Evolutionary conservation across 2,329 filamentous ascomycete genomes (phyloP).

Genomic region (Cordyceps tenuipes): DNA sequence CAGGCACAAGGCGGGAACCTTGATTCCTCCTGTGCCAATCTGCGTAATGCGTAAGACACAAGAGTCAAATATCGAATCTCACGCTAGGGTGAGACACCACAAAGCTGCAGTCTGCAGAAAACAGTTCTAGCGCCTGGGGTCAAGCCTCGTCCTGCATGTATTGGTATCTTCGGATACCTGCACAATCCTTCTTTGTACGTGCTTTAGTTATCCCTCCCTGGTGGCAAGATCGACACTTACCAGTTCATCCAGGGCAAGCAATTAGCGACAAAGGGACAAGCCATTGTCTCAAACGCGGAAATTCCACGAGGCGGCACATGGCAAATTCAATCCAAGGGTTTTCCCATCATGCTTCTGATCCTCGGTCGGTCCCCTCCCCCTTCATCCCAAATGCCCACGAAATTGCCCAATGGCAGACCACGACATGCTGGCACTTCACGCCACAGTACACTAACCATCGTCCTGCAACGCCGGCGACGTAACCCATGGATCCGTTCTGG

Average conservation of each 20-base stretch:
- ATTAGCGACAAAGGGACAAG: not conserved
- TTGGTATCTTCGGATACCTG: too few relatives aligned
- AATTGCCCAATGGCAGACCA: conserved; percentile 5
- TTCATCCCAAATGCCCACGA: not conserved
- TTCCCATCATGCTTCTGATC: not conserved
- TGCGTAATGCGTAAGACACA: not conserved
- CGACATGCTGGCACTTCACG: not conserved
- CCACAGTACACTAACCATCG: not conserved
- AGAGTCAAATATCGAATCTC: not conserved
- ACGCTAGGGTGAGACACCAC: conserved; percentile 4
- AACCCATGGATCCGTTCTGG: not conserved
- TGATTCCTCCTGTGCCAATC: not conserved
- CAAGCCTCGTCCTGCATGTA: not conserved
- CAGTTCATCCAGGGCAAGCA: not conserved
- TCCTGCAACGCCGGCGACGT: not conserved
- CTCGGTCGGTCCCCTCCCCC: not conserved
- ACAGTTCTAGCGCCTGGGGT: not conserved
- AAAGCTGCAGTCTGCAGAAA: conserved; percentile 2
- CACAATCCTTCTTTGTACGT: not conserved
- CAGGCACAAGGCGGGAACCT: not conserved
- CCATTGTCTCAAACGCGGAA: not conserved
- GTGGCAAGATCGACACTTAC: conserved; percentile 5
- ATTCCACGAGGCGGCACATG: not conserved
- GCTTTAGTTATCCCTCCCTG: not conserved
- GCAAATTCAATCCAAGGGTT: not conserved